Percentiles rank a stretch among this genome's conserved stretches.
phyloP scores from a whole-genome alignment of 1,284 basidiomycete genomes.

The Porogramme epimiltina region DNA sequence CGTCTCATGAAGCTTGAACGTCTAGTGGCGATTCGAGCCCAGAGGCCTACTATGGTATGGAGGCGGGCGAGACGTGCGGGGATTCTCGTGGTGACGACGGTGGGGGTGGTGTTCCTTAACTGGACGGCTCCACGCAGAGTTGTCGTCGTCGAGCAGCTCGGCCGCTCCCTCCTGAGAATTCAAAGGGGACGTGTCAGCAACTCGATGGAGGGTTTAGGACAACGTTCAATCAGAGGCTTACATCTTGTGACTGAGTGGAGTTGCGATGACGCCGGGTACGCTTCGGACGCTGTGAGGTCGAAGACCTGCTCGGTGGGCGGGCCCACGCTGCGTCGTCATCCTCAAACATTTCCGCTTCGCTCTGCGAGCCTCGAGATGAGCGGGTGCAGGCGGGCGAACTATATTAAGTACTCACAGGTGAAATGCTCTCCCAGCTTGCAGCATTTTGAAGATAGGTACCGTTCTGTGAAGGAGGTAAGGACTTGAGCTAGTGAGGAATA shows the following conservation, averaged over 20 bases:
- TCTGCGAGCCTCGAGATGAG: neutral
- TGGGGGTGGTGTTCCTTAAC: neutral
- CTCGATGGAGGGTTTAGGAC: neutral
- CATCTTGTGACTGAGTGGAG: neutral
- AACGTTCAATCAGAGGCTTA: neutral
- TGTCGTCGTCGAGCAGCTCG: slow-evolving; percentile 22
- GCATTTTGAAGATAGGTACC: neutral
- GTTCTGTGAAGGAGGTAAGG: neutral
- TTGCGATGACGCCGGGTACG: neutral
- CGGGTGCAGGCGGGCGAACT: neutral
- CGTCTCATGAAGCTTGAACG: too few species aligned
- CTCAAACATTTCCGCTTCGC: neutral
- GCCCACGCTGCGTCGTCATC: slow-evolving; percentile 5
- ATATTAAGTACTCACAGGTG: neutral
- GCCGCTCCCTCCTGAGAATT: slow-evolving; percentile 9
- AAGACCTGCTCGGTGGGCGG: slow-evolving; percentile 1
- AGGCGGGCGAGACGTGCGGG: too few species aligned
- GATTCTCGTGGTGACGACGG: neutral
- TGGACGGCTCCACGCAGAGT: slow-evolving; percentile 14
- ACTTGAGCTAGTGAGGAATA: neutral
- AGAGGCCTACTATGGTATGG: too few species aligned
- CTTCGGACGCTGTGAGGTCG: neutral
- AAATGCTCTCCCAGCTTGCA: neutral
- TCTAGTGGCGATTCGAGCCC: neutral
- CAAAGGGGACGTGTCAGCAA: neutral